Percentiles rank a stretch among this genome's conserved stretches.
Evolutionary conservation across 2,329 filamentous ascomycete species (phyloP).

Genomic region (Westerdykella ornata): DNA sequence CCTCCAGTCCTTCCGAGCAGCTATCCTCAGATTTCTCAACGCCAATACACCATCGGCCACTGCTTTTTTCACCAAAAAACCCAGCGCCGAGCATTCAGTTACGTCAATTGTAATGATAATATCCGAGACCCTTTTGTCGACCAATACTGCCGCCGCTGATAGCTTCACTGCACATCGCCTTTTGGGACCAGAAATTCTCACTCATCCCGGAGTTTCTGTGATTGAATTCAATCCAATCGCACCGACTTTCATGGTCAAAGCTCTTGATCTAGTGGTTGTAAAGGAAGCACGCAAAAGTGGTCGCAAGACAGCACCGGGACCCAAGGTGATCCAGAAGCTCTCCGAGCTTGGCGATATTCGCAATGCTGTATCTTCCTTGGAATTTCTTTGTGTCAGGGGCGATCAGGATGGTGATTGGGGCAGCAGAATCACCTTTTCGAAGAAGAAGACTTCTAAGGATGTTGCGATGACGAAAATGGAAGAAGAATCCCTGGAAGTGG

Average conservation of each 20-base stretch:
- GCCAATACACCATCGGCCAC: slow-evolving; percentile 55
- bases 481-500: slow-evolving; percentile 67
- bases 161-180: slow-evolving; percentile 89
- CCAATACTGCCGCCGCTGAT: slow-evolving; percentile 75
- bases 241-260: slow-evolving; percentile 75
- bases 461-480: slow-evolving; percentile 67
- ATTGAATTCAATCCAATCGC: slow-evolving; percentile 95
- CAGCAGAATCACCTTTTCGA: slow-evolving; percentile 61
- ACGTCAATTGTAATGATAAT: slow-evolving; percentile 78
- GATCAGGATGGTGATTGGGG: slow-evolving; percentile 79
- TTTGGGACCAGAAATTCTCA: slow-evolving; percentile 76
- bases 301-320: slow-evolving; percentile 67
- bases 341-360: slow-evolving; percentile 87
- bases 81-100: slow-evolving; percentile 16
- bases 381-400: slow-evolving; percentile 83
- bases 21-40: slow-evolving; percentile 68
- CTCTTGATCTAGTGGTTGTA: slow-evolving; percentile 70
- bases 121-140: slow-evolving; percentile 82
- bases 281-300: slow-evolving; percentile 80
- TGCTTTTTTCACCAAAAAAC: slow-evolving; percentile 34
- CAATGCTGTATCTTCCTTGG: slow-evolving; percentile 83
- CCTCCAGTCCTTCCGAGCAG: slow-evolving; percentile 56
- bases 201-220: slow-evolving; percentile 68
- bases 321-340: slow-evolving; percentile 68
- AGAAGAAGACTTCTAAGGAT: slow-evolving; percentile 50